Evolutionary conservation across 2,329 filamentous ascomycete genomes (phyloP).

Genomic region (Phialophora verrucosa): DNA sequence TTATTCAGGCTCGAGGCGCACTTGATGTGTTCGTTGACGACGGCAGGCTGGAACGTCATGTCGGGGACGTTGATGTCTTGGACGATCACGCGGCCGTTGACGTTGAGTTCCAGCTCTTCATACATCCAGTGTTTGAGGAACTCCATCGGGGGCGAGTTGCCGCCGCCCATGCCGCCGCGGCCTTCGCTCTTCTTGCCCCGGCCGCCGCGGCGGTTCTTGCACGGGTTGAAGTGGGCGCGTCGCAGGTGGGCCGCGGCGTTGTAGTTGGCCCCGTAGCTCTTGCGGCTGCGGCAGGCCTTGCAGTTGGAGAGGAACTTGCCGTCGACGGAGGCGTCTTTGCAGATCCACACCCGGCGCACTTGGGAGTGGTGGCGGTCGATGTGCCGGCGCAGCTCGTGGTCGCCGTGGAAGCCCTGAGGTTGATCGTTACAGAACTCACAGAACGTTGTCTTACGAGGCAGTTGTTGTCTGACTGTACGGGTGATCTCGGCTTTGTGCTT

Average conservation of each 20-base stretch:
- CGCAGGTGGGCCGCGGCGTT: constrained; percentile 91
- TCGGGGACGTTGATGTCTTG: constrained; percentile 34
- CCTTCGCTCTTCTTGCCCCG: constrained; percentile 64
- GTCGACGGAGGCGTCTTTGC: constrained; percentile 63
- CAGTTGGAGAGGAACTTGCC: constrained; percentile 75
- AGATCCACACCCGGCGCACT: constrained; percentile 66
- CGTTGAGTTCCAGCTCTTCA: constrained; percentile 57
- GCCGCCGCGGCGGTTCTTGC: constrained; percentile 60
- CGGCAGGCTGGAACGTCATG: constrained; percentile 27
- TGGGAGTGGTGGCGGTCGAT: constrained; percentile 69
- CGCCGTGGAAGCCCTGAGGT: constrained; percentile 80
- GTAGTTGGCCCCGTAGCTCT: constrained; percentile 89
- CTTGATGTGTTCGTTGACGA: constrained; percentile 27
- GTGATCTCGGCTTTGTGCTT: constrained; percentile 61
- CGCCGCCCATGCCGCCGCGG: constrained; percentile 66
- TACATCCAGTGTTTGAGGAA: constrained; percentile 66
- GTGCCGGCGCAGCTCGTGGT: constrained; percentile 78
- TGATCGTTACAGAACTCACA: constrained; percentile 74
- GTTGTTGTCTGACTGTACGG: constrained; percentile 66
- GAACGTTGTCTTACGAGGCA: constrained; percentile 64
- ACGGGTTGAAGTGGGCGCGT: constrained; percentile 82
- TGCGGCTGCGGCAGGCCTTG: constrained; percentile 77
- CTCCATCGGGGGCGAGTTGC: constrained; percentile 67
- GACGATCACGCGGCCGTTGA: constrained; percentile 34
- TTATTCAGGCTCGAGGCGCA: constrained; percentile 3